These are phyloP conservation scores for Alternaria rosae DNA, from an alignment of 2,329 filamentous ascomycete species.

Conservation along the genomic window DNA sequence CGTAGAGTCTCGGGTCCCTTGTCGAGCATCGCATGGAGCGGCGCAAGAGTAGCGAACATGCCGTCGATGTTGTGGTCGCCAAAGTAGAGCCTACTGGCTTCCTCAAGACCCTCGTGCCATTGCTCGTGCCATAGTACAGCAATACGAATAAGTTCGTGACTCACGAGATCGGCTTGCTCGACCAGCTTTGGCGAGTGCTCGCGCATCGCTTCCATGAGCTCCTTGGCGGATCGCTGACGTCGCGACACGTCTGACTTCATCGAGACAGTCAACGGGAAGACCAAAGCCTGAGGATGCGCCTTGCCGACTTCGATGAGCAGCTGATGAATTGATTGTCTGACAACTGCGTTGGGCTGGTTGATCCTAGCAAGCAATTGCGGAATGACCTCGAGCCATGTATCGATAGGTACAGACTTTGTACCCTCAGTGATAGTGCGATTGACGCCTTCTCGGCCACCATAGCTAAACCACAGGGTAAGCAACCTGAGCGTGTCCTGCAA, in stretches of 20 bases:
- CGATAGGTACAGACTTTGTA: slow-evolving; percentile 88
- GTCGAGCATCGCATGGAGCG: slow-evolving; percentile 90
- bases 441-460: slow-evolving; percentile 88
- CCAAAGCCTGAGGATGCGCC: slow-evolving; percentile 91
- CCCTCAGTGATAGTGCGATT: slow-evolving; percentile 89
- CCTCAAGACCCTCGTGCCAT: slow-evolving; percentile 97
- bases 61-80: slow-evolving; percentile 97
- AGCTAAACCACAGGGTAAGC: slow-evolving; percentile 94
- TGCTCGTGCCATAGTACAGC: slow-evolving; percentile 98
- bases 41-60: slow-evolving; percentile 91
- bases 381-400: slow-evolving; percentile 98
- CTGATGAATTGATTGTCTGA: slow-evolving; percentile 90
- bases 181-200: slow-evolving; percentile 92
- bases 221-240: slow-evolving; percentile 83
- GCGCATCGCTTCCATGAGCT: slow-evolving; percentile 98
- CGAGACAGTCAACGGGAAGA: slow-evolving; percentile 95
- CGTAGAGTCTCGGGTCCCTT: slow-evolving; percentile 89
- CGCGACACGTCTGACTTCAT: slow-evolving; percentile 93
- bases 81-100: slow-evolving; percentile 95
- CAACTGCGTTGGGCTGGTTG: slow-evolving; percentile 89
- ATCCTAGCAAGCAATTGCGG: slow-evolving; percentile 97
- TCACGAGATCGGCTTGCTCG: slow-evolving; percentile 93
- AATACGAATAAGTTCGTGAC: slow-evolving; percentile 94
- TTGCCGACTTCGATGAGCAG: slow-evolving; percentile 91
- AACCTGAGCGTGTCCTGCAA: slow-evolving; percentile 93